Evolutionary conservation across 2,329 filamentous ascomycete genomes (phyloP).

Genomic region (Graphilbum fragrans): DNA sequence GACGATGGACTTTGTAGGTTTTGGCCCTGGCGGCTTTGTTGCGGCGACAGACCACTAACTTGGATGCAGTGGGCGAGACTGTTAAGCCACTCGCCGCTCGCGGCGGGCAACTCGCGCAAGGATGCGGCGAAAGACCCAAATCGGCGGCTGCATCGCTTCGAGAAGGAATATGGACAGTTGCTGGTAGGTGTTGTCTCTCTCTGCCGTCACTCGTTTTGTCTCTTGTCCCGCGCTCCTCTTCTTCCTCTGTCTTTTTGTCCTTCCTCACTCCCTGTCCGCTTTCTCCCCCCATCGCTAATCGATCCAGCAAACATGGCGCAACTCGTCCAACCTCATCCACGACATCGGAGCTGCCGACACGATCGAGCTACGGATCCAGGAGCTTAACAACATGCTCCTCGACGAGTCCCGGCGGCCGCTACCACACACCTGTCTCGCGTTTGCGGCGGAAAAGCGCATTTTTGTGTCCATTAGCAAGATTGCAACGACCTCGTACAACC

Average conservation of each 20-base stretch:
- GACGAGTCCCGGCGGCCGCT: constrained; percentile 82
- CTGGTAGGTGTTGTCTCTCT: constrained; percentile 40
- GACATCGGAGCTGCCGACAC: constrained; percentile 51
- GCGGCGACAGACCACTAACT: too few relatives aligned
- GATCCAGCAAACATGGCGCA: constrained; percentile 45
- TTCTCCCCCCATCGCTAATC: too few relatives aligned
- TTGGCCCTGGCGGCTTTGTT: neutral
- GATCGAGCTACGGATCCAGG: constrained; percentile 49
- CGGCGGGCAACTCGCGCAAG: constrained; percentile 40
- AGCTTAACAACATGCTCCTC: constrained; percentile 60
- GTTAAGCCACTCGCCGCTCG: constrained; percentile 49
- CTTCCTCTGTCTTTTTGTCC: neutral
- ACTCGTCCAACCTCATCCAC: constrained; percentile 44
- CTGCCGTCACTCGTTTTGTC: too few relatives aligned
- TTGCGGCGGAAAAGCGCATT: constrained; percentile 74
- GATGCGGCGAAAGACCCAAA: constrained; percentile 51
- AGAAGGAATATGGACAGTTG: constrained; percentile 52
- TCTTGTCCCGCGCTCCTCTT: too few relatives aligned
- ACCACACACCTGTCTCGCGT: constrained; percentile 84
- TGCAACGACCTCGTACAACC: constrained; percentile 66
- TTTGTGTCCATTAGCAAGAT: constrained; percentile 86
- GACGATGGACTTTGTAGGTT: constrained; percentile 47
- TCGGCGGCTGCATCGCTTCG: constrained; percentile 52
- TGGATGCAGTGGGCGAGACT: constrained; percentile 54
- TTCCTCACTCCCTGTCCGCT: too few relatives aligned